These are phyloP conservation scores for Elymus sibiricus DNA, from an alignment of 176 grass and related monocot genomes.

Conservation along the genomic window DNA sequence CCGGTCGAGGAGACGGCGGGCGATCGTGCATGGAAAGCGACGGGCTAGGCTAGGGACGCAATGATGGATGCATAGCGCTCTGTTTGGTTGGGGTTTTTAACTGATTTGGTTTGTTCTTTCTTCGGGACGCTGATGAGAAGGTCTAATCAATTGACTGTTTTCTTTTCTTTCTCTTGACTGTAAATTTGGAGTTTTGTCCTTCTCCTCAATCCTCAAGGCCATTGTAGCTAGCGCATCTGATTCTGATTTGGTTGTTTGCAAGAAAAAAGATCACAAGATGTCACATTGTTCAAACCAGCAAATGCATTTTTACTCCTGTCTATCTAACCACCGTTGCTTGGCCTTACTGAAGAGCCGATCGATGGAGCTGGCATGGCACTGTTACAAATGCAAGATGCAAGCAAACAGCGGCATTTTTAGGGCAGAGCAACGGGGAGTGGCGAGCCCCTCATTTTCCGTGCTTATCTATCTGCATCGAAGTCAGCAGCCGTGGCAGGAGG, in stretches of 20 bases:
- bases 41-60: background rate
- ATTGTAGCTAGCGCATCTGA: background rate
- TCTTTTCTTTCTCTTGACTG: slow-evolving; percentile 8
- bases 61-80: slow-evolving; percentile 19
- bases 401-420: slow-evolving; percentile 7
- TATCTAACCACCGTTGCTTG: no score
- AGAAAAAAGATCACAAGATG: slow-evolving; percentile 6
- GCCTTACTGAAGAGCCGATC: no score
- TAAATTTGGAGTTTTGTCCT: slow-evolving; percentile 52
- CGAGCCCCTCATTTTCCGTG: background rate
- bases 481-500: slow-evolving; percentile 20
- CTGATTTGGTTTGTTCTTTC: slow-evolving; percentile 58
- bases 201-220: background rate
- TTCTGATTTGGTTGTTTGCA: background rate
- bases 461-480: slow-evolving; percentile 33
- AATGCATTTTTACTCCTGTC: background rate
- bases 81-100: slow-evolving; percentile 28
- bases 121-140: slow-evolving; percentile 18
- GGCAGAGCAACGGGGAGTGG: slow-evolving; percentile 19
- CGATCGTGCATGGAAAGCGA: slow-evolving; percentile 2
- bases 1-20: background rate
- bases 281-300: background rate
- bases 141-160: slow-evolving; percentile 59
- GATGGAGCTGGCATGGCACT: no score
- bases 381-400: no score